Conservation (phyloP, 257 asterid genomes). For the Coffea eugenioides region DNA sequence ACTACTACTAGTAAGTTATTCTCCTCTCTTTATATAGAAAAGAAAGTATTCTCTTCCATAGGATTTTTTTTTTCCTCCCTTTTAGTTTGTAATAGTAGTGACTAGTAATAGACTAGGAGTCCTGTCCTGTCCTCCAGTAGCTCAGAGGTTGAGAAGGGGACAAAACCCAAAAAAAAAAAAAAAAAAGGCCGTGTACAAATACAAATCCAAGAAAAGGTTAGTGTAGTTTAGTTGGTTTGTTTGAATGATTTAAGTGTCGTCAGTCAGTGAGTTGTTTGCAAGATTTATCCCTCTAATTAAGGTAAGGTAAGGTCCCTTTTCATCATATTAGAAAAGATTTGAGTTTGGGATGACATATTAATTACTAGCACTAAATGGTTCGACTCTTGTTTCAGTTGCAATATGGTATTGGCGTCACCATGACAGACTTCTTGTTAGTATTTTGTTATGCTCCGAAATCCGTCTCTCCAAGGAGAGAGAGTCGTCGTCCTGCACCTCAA, state of each 20-base stretch:
- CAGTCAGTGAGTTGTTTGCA: conserved; percentile 1
- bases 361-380: background rate
- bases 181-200: conserved; percentile 15
- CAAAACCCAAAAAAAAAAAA: background rate
- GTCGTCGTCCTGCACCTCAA: too few relatives aligned
- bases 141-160: conserved; percentile 5
- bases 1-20: background rate
- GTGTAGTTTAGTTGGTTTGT: conserved; percentile 21
- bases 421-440: background rate
- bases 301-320: background rate
- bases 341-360: background rate
- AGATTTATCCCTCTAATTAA: conserved; percentile 11
- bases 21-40: too few relatives aligned
- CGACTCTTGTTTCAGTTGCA: background rate
- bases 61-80: too few relatives aligned
- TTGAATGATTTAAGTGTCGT: conserved; percentile 20
- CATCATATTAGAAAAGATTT: background rate
- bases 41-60: background rate
- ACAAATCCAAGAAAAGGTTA: conserved; percentile 17
- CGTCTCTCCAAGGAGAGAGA: background rate
- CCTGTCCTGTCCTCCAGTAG: background rate
- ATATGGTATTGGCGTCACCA: background rate
- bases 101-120: background rate
- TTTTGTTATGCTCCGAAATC: background rate
- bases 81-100: background rate